A percentile compares a stretch with the other conserved stretches of the same genome.
These are phyloP conservation scores for Sambucus nigra DNA, from an alignment of 129 eudicot genomes.

Conservation along the genomic window DNA sequence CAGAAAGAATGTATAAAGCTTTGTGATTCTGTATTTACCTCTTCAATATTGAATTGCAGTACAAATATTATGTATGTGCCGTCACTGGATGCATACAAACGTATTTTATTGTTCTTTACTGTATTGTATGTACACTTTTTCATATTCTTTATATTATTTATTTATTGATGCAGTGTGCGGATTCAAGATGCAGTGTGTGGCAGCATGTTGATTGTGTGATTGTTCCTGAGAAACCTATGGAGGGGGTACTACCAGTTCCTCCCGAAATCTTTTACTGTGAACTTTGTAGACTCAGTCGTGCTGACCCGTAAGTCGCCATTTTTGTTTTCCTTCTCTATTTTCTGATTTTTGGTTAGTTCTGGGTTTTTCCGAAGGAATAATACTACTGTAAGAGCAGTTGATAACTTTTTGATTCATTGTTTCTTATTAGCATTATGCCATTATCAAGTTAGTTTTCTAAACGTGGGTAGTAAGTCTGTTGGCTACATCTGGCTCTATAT, in stretches of 20 bases:
- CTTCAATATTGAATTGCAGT: neutral
- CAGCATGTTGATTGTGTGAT: conserved; percentile 87
- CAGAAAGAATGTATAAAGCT: no score
- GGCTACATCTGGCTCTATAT: no score
- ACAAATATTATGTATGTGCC: neutral
- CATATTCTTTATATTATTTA: conserved; percentile 2
- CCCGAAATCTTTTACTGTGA: conserved; percentile 76
- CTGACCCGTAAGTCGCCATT: conserved; percentile 82
- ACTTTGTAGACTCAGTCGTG: conserved; percentile 78
- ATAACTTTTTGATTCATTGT: no score
- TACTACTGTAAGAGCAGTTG: no score
- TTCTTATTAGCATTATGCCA: no score
- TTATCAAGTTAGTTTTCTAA: no score
- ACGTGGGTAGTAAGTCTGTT: no score
- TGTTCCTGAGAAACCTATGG: conserved; percentile 73
- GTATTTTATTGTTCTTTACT: conserved; percentile 1
- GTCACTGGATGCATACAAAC: neutral
- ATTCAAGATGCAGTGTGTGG: conserved; percentile 64
- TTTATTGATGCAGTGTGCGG: conserved; percentile 68
- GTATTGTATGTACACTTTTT: neutral
- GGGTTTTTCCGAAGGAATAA: no score
- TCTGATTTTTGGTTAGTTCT: no score
- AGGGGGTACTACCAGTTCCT: conserved; percentile 55
- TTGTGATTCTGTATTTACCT: no score
- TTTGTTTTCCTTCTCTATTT: neutral